These are phyloP conservation scores for Hibiscus tridactylites DNA, from an alignment of 345 rosid species.

Conservation along the genomic window DNA sequence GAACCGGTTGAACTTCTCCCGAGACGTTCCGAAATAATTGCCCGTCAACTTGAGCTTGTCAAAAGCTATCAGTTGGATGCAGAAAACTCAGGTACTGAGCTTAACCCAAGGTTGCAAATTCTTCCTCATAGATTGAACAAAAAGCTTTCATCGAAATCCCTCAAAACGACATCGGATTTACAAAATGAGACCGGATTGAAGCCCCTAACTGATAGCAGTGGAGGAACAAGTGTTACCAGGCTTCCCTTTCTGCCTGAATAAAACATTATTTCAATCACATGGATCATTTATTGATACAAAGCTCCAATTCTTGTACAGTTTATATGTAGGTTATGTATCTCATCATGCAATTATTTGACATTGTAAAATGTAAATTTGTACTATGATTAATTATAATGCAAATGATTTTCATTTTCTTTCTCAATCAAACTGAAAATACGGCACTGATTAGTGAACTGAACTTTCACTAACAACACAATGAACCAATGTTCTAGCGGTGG, in stretches of 20 bases:
- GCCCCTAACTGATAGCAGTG: constrained; percentile 17
- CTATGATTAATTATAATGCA: neutral
- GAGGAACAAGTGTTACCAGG: constrained; percentile 43
- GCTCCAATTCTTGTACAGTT: constrained; percentile 15
- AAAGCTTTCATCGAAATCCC: constrained; percentile 29
- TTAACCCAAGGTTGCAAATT: constrained; percentile 78
- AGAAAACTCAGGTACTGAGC: constrained; percentile 78
- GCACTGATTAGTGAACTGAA: too few species aligned
- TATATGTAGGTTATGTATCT: neutral
- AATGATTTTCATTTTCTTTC: too few species aligned
- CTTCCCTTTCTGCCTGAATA: constrained; percentile 70
- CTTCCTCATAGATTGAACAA: constrained; percentile 61
- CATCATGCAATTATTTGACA: constrained; percentile 9
- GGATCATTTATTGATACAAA: constrained; percentile 10
- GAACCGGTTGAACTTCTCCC: constrained; percentile 98
- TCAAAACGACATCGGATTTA: constrained; percentile 21
- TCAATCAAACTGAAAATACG: too few species aligned
- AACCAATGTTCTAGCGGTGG: too few species aligned
- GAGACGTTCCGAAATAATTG: constrained; percentile 69
- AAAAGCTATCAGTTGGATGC: constrained; percentile 80
- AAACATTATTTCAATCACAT: constrained; percentile 10
- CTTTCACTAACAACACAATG: too few species aligned
- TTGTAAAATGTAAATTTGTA: neutral
- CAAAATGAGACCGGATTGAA: constrained; percentile 13
- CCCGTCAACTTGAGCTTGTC: constrained; percentile 79